Evolutionary conservation across 176 grass and related monocot genomes (phyloP).

Genomic region (Metroxylon sagu): DNA sequence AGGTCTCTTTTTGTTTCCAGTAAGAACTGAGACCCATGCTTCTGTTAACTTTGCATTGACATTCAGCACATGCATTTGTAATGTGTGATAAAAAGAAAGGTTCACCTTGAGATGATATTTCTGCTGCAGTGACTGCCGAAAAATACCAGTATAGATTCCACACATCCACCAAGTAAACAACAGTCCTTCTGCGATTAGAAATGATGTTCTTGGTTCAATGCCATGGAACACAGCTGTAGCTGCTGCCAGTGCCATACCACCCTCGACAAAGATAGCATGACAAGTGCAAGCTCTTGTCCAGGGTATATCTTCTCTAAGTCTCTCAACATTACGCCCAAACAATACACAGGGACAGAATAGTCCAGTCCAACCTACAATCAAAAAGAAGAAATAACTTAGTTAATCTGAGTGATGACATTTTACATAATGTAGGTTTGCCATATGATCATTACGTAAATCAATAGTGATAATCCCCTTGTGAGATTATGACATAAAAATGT

Average conservation of each 20-base stretch:
- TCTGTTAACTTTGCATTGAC: not conserved
- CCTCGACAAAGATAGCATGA: constrained; percentile 86
- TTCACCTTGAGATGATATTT: constrained; percentile 89
- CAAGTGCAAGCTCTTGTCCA: constrained; percentile 82
- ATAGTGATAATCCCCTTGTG: no score
- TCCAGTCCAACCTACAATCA: constrained; percentile 63
- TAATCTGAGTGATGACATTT: no score
- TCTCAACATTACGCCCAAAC: constrained; percentile 83
- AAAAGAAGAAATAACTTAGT: constrained; percentile 1
- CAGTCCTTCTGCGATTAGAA: constrained; percentile 80
- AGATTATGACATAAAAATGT: no score
- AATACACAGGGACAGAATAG: constrained; percentile 83
- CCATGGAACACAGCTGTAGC: constrained; percentile 79
- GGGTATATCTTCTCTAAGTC: constrained; percentile 59
- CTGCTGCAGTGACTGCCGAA: constrained; percentile 79
- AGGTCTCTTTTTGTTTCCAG: no score
- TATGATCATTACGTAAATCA: no score
- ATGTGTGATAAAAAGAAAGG: constrained; percentile 2
- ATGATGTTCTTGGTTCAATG: constrained; percentile 65
- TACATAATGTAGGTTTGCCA: no score
- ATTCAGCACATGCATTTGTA: not conserved
- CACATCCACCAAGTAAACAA: constrained; percentile 91
- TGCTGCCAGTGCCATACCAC: constrained; percentile 69
- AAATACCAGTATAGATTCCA: constrained; percentile 77
- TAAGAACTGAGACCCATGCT: no score